These are phyloP conservation scores for Suhomyces atakaporum DNA, from an alignment of 1,139 yeast genomes.

Conservation along the genomic window DNA sequence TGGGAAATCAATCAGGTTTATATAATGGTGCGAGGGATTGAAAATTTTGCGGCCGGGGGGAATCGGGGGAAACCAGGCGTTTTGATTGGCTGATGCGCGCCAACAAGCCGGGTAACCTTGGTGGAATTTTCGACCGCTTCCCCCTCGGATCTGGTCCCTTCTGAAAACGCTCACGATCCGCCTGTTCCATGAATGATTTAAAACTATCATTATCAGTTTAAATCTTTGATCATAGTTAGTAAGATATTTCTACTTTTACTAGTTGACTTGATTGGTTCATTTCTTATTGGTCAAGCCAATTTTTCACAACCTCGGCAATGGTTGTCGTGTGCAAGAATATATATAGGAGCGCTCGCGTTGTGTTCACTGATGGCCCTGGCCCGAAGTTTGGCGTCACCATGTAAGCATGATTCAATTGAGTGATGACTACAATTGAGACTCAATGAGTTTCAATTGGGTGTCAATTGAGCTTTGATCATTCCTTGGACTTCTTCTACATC, in stretches of 20 bases:
- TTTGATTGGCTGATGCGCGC: constrained; percentile 8
- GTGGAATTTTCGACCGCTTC: constrained; percentile 4
- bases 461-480: no score
- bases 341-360: neutral
- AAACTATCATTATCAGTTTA: neutral
- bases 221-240: neutral
- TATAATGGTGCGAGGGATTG: constrained; percentile 10
- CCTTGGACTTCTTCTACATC: no score
- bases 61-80: constrained; percentile 12
- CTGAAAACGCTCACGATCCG: constrained; percentile 7
- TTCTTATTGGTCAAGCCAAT: no score
- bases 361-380: neutral
- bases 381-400: neutral
- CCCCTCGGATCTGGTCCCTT: constrained; percentile 3
- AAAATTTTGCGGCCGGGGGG: constrained; percentile 15
- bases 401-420: neutral
- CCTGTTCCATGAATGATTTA: constrained; percentile 5
- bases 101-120: constrained; percentile 12
- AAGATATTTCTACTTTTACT: no score
- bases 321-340: constrained; percentile 1
- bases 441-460: no score
- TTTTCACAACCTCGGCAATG: neutral
- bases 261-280: no score
- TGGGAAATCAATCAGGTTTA: constrained; percentile 11
- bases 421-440: neutral